Evolutionary conservation across 108 stramenopile species (phyloP).

Genomic region (Discostella stelligeroides): DNA sequence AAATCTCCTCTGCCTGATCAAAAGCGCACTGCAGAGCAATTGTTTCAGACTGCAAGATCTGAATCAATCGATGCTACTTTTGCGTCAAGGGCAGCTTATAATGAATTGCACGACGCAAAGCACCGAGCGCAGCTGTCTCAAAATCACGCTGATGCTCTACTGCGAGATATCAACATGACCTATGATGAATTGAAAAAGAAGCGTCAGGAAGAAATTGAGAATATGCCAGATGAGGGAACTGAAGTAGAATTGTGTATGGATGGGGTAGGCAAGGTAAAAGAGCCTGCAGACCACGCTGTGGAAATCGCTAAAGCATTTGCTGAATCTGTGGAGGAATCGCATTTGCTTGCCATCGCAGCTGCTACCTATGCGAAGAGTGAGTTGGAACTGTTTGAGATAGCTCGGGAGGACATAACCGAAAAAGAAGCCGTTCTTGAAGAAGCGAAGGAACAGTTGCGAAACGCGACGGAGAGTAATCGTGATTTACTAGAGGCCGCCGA

Average conservation of each 20-base stretch:
- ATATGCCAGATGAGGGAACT: slow-evolving; percentile 38
- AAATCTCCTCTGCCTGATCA: slow-evolving; percentile 15
- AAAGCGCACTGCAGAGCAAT: slow-evolving; percentile 23
- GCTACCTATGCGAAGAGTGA: slow-evolving; percentile 60
- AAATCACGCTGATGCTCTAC: slow-evolving; percentile 43
- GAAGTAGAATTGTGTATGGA: slow-evolving; percentile 45
- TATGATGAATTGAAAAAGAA: slow-evolving; percentile 43
- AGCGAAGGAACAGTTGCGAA: slow-evolving; percentile 58
- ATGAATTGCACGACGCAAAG: slow-evolving; percentile 31
- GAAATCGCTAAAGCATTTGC: slow-evolving; percentile 71
- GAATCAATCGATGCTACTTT: slow-evolving; percentile 27
- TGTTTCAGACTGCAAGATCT: slow-evolving; percentile 28
- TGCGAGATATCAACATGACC: slow-evolving; percentile 45
- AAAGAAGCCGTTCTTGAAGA: slow-evolving; percentile 56
- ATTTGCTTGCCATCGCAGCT: slow-evolving; percentile 47
- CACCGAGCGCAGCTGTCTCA: slow-evolving; percentile 20
- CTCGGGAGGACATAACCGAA: slow-evolving; percentile 50
- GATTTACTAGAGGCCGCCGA: slow-evolving; percentile 56
- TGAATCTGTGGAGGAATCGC: slow-evolving; percentile 60
- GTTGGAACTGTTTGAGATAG: slow-evolving; percentile 54
- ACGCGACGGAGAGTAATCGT: slow-evolving; percentile 43
- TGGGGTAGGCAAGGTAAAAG: slow-evolving; percentile 48
- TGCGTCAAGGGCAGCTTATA: slow-evolving; percentile 24
- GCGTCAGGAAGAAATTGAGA: slow-evolving; percentile 8
- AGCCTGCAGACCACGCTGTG: slow-evolving; percentile 49